phyloP scores from a whole-genome alignment of 306 rosid species.

The Fragaria iinumae region DNA sequence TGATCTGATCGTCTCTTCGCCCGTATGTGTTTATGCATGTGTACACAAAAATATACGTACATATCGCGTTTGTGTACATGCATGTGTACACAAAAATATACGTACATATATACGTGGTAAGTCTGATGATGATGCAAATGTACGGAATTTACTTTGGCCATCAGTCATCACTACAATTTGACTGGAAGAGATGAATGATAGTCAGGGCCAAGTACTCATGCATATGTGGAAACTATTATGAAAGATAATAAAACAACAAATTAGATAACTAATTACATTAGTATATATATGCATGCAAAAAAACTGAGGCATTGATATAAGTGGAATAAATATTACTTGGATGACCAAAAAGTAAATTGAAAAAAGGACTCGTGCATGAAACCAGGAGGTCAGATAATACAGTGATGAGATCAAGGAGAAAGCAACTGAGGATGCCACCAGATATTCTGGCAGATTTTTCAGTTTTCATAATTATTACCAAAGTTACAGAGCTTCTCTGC shows the following conservation, averaged over 20 bases:
- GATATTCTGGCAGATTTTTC: constrained; percentile 58
- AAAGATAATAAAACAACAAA: constrained; percentile 5
- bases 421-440: constrained; percentile 41
- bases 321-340: background rate
- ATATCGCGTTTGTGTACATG: background rate
- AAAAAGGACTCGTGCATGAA: constrained; percentile 47
- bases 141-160: background rate
- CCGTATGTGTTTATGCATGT: background rate
- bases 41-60: background rate
- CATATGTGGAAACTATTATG: background rate
- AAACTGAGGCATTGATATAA: background rate
- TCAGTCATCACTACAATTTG: background rate
- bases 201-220: constrained; percentile 28
- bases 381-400: constrained; percentile 16
- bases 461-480: constrained; percentile 63
- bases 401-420: constrained; percentile 40
- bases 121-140: background rate
- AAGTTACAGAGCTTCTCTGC: constrained; percentile 42
- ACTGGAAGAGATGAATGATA: background rate
- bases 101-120: background rate
- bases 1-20: background rate
- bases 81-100: background rate
- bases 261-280: background rate
- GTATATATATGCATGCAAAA: constrained; percentile 10
- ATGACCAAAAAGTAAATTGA: constrained; percentile 9